Base-by-base conservation (phyloP, 768 basidiomycete species). In the Polyporus arcularius region DNA sequence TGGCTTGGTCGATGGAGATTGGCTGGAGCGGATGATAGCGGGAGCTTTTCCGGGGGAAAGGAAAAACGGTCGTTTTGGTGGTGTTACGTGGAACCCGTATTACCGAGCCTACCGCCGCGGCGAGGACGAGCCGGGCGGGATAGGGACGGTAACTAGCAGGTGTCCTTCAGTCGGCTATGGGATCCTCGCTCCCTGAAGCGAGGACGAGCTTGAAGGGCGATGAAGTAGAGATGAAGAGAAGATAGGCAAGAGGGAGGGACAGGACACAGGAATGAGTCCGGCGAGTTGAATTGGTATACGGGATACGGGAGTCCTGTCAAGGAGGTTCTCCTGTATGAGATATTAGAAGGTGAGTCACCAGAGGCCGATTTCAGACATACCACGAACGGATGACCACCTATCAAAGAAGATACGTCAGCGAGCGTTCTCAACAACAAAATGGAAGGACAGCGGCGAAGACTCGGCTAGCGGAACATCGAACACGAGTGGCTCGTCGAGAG, bases 81-180 rank as follows among this genome's bases (percentile, higher is more conserved):
- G 66, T 65, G 73, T 63, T 62, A 56, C 60, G 71, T 58, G 68
- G 75, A 76, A 76, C 77, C 80, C 74, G 76, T 74, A 78, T 82
- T 86, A 87, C 85, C 85, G 84, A 84, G 76, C 85, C 84, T 82
- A 82, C 89, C 89, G 87, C 89, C 86, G 80, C 85, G 86, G 86
- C 63, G 53, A 65, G 73, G 78, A 76, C 82, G 82, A 76, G 81
- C 84, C 82, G 82, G 81, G 80, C 78, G 80, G 82, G 80, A 69
- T 75, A 74, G 76, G 84, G 79, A 80, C 85, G 85, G 83, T 81
- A 79, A 76, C 59, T 58, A 41, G 43, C 58, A 58, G 66, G 76
- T 72, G 71, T 77, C 75, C 73, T 77, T 84, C 85, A 88, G 82
- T 79, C 79, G 78, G 70, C 35, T 61, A 79, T 62, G 73, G 80